These are phyloP conservation scores for Adansonia gregorii DNA, from an alignment of 441 rosid genomes.

Conservation along the genomic window DNA sequence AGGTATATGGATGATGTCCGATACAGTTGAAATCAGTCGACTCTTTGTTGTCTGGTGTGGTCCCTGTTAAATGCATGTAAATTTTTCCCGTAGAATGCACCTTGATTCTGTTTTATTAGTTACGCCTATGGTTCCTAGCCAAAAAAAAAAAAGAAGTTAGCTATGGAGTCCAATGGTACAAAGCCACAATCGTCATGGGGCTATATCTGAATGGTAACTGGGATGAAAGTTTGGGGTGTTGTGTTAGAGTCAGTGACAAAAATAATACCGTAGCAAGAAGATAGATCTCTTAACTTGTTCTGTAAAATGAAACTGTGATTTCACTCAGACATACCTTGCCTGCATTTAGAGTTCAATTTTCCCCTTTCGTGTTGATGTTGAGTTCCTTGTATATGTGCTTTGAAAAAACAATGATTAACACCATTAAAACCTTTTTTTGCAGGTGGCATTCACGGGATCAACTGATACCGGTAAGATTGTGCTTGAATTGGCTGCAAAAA, in stretches of 20 bases:
- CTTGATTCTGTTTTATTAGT: not conserved
- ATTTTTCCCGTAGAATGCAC: not conserved
- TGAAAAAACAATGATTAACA: not conserved
- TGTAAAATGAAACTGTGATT: not conserved
- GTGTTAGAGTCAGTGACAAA: too few relatives aligned
- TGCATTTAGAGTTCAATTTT: not conserved
- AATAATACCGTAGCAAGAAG: not conserved
- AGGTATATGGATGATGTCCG: conserved; percentile 8
- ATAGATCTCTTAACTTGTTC: not conserved
- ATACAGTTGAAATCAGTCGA: not conserved
- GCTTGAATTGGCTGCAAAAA: conserved; percentile 62
- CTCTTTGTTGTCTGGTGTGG: not conserved
- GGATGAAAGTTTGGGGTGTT: not conserved
- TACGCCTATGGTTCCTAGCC: not conserved
- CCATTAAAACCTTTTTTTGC: conserved; percentile 15
- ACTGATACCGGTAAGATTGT: conserved; percentile 60
- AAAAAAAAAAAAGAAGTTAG: not conserved
- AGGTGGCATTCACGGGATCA: conserved; percentile 77
- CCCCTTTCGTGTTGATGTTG: not conserved
- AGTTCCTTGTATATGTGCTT: not conserved
- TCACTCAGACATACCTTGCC: not conserved
- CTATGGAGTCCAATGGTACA: not conserved
- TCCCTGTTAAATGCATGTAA: not conserved
- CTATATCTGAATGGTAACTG: not conserved
- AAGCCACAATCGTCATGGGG: not conserved